Conservation (phyloP, 108 stramenopile species). For the Pseudonitzschia multistriata region DNA sequence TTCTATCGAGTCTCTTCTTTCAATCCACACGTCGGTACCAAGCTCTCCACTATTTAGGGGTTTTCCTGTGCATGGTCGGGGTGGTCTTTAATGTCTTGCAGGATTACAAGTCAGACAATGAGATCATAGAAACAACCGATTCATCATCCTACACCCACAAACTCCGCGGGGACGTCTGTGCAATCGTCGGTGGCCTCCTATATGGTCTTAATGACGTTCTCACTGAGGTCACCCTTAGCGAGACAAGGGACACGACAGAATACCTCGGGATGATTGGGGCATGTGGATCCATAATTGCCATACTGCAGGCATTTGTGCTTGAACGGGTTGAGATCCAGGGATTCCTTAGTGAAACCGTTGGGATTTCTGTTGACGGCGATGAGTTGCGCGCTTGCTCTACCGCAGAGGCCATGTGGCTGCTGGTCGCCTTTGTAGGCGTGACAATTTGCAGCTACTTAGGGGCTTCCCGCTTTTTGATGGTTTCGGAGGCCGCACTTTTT, state of each 20-base stretch:
- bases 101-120: conserved; percentile 66
- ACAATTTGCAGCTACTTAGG: conserved; percentile 55
- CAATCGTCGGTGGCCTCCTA: conserved; percentile 82
- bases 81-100: conserved; percentile 71
- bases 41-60: conserved; percentile 72
- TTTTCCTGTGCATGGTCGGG: conserved; percentile 78
- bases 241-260: conserved; percentile 51
- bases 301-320: conserved; percentile 57
- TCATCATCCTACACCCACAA: conserved; percentile 66
- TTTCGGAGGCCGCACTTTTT: conserved; percentile 77
- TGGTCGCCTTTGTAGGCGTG: conserved; percentile 54
- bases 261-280: conserved; percentile 85
- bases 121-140: conserved; percentile 18
- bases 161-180: conserved; percentile 81
- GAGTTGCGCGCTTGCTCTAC: conserved; percentile 28
- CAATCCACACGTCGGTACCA: conserved; percentile 50
- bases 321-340: conserved; percentile 58
- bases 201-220: conserved; percentile 89
- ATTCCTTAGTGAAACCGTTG: conserved; percentile 31
- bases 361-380: background rate
- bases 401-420: conserved; percentile 28
- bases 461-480: conserved; percentile 60
- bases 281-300: conserved; percentile 72
- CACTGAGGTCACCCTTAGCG: conserved; percentile 63
- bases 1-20: conserved; percentile 75